A percentile compares a stretch with the other conserved stretches of the same genome.
Conservation (phyloP, 768 basidiomycete genomes). For the Tulasnella sp. region DNA sequence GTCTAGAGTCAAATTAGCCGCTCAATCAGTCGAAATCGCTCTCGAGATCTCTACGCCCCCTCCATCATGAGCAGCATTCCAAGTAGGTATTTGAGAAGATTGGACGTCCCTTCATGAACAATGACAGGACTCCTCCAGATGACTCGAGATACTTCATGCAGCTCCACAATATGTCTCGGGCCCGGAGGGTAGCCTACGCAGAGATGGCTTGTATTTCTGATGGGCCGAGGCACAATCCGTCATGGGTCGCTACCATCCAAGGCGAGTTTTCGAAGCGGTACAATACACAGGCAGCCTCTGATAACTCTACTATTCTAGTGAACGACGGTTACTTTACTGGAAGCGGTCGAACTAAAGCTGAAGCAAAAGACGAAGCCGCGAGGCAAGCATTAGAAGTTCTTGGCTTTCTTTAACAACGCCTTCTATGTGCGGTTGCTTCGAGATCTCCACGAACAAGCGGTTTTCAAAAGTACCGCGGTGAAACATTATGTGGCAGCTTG, state of each 20-base stretch:
- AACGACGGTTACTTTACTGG: not conserved
- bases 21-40: not conserved
- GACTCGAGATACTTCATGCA: not conserved
- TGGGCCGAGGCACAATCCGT: not conserved
- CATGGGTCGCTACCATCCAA: not conserved
- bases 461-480: too few relatives aligned
- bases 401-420: not conserved
- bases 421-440: not conserved
- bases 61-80: not conserved
- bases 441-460: too few relatives aligned
- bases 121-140: not conserved
- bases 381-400: not conserved
- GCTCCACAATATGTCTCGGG: not conserved
- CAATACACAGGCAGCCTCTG: not conserved
- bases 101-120: not conserved
- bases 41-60: not conserved
- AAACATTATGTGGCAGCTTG: too few relatives aligned
- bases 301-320: not conserved
- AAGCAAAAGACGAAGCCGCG: not conserved
- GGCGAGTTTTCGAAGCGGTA: not conserved
- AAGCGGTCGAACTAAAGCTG: not conserved
- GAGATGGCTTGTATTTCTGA: not conserved
- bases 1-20: too few relatives aligned
- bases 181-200: not conserved
- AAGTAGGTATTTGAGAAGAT: not conserved